phyloP scores from a whole-genome alignment of 805 yeast species.

The Candida awuae region DNA sequence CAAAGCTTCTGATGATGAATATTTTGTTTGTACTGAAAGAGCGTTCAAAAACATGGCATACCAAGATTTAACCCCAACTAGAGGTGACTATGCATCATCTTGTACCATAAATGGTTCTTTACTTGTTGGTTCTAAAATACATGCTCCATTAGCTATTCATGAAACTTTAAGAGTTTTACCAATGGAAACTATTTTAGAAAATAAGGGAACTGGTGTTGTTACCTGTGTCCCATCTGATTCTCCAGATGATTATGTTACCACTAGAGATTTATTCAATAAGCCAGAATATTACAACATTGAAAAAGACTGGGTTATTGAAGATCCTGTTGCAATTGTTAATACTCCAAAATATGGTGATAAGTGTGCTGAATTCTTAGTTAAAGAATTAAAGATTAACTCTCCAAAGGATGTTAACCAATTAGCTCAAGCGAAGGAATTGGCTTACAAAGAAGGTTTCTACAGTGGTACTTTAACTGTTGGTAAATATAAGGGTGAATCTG shows the following conservation, averaged over 20 bases:
- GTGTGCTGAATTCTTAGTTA: slow-evolving; percentile 77
- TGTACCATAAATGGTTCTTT: slow-evolving; percentile 57
- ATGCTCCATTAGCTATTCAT: slow-evolving; percentile 72
- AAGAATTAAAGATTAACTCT: slow-evolving; percentile 83
- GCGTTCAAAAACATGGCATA: slow-evolving; percentile 96
- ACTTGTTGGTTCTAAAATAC: slow-evolving; percentile 78
- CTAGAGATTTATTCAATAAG: slow-evolving; percentile 75
- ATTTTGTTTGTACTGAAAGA: slow-evolving; percentile 82
- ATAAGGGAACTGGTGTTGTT: slow-evolving; percentile 98
- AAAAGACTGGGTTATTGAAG: slow-evolving; percentile 76
- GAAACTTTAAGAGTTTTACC: slow-evolving; percentile 77
- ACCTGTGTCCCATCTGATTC: slow-evolving; percentile 99
- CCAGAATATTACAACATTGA: slow-evolving; percentile 85
- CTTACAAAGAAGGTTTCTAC: slow-evolving; percentile 95
- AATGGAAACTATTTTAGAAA: slow-evolving; percentile 93
- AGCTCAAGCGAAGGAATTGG: slow-evolving; percentile 87
- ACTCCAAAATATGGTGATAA: slow-evolving; percentile 84
- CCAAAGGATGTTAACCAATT: slow-evolving; percentile 86
- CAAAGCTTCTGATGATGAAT: slow-evolving; percentile 70
- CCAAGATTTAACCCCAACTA: slow-evolving; percentile 83
- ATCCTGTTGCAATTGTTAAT: slow-evolving; percentile 62
- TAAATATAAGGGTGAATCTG: slow-evolving; percentile 78
- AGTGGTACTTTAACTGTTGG: slow-evolving; percentile 79
- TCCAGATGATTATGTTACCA: slow-evolving; percentile 92
- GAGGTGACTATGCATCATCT: slow-evolving; percentile 67